Base-by-base conservation (phyloP, 225 moss, liverwort and hornwort genomes). In the Antitrichia curtipendula region DNA sequence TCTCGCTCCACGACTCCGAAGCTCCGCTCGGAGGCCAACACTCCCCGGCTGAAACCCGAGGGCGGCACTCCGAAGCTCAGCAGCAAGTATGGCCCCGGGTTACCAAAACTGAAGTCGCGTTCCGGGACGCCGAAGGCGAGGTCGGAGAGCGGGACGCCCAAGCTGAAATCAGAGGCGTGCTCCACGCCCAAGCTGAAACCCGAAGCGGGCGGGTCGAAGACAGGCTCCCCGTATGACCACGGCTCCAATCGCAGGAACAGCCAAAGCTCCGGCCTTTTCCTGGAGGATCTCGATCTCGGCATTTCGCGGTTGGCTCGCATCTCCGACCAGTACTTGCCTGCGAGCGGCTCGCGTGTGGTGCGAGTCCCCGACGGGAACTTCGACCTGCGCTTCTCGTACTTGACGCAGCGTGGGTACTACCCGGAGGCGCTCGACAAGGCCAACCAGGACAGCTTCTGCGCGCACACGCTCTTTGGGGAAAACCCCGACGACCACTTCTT, bases 381-480 rank as follows among this genome's bases (percentile, higher is more conserved):
- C 74, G 93, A 96, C 85, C 92, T 99, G 47, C 93, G 97, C 62
- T 99, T 95, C 82, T 96, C 99, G 5, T 99, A 93, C 78, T 78
- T 99, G 86, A 97, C 99, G 43, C 97, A 99, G 90, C 93, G 99
- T 13, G 99, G 99, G 43, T 99, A 99, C 87, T 99, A 99, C 32
- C 99, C 99, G 6, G 99, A 99, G 84, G 95, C 99, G 53, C 93
- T 97, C 63, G 97, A 99, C 82, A 99, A 99, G 84, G 96, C 95
- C 20, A 99, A 99, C 53, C 99, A 99, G 87, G 99, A 99, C 80
- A 99, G 99, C 87, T 99, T 94, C 83, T 99, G 96, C 56, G 95
- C 93, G 75, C 99, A 97, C 27, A 95, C 97, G 17, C 25, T 92
- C 68, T 97, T 99, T 38, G 99, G 99, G 64, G 93, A 92, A 6